phyloP scores from a whole-genome alignment of 139 green algal genomes.

The Chlorella sp. region DNA sequence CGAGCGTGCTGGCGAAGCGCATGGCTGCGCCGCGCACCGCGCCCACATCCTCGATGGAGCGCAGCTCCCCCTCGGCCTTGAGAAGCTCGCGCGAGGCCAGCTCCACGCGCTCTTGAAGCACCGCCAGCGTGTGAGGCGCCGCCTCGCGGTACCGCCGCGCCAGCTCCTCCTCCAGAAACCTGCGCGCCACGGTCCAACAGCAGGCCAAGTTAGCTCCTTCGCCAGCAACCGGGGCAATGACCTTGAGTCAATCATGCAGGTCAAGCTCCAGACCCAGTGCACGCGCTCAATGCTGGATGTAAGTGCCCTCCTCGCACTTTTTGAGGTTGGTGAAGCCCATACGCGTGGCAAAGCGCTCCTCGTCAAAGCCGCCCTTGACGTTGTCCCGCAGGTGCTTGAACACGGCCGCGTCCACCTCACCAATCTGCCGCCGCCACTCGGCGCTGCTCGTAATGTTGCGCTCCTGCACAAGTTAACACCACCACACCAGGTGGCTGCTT shows the following conservation, averaged over 20 bases:
- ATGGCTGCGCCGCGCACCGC: conserved; percentile 49
- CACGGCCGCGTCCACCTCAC: conserved; percentile 62
- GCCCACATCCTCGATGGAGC: conserved; percentile 63
- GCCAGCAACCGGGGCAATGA: too few relatives aligned
- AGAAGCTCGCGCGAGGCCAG: conserved; percentile 54
- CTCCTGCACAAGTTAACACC: conserved; percentile 68
- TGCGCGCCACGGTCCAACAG: conserved; percentile 19
- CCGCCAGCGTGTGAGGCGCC: conserved; percentile 71
- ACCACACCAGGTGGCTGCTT: too few relatives aligned
- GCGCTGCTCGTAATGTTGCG: conserved; percentile 47
- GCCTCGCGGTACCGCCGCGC: conserved; percentile 75
- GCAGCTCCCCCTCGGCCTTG: conserved; percentile 53
- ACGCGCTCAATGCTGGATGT: too few relatives aligned
- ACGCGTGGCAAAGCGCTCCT: conserved; percentile 68
- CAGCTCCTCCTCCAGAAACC: conserved; percentile 83
- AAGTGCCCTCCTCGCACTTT: too few relatives aligned
- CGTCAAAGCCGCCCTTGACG: conserved; percentile 78
- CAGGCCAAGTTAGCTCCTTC: too few relatives aligned
- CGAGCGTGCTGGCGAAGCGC: conserved; percentile 24
- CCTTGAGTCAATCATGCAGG: too few relatives aligned
- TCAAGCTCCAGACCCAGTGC: too few relatives aligned
- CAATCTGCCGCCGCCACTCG: conserved; percentile 74
- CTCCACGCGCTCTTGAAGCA: conserved; percentile 80
- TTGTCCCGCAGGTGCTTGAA: conserved; percentile 52
- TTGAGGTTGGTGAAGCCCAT: conserved; percentile 82